phyloP scores from a whole-genome alignment of 2,329 filamentous ascomycete genomes.

The Scytalidium lignicola region DNA sequence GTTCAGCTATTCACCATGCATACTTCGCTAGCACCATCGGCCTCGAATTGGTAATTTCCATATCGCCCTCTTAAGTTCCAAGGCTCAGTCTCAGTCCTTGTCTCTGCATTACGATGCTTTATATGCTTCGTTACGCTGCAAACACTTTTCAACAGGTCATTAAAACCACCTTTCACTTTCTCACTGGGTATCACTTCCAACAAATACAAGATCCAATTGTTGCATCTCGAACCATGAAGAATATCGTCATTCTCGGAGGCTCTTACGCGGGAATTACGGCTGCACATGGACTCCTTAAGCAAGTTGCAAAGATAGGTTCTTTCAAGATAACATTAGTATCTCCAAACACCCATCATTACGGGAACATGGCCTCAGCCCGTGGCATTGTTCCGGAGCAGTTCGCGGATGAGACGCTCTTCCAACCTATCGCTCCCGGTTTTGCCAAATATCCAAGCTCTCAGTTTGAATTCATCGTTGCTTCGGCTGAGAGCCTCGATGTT shows the following conservation, averaged over 20 bases:
- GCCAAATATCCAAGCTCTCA: conserved; percentile 38
- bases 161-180: conserved; percentile 2
- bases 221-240: conserved; percentile 17
- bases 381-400: conserved; percentile 39
- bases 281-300: conserved; percentile 28
- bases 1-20: background rate
- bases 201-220: conserved; percentile 2
- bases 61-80: background rate
- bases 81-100: background rate
- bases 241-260: conserved; percentile 28
- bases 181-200: conserved; percentile 4
- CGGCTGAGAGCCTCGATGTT: conserved; percentile 39
- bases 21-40: no score
- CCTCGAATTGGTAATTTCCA: no score
- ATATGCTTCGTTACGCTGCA: conserved; percentile 5
- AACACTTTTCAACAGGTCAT: background rate
- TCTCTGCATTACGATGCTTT: conserved; percentile 6
- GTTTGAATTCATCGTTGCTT: conserved; percentile 49
- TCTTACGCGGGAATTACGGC: conserved; percentile 25
- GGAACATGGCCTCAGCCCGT: conserved; percentile 43
- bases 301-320: conserved; percentile 20
- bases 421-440: conserved; percentile 38
- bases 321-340: conserved; percentile 52
- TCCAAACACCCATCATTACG: conserved; percentile 45
- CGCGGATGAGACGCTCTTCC: conserved; percentile 36